Evolutionary conservation across 345 rosid genomes (phyloP), one percentile per base, ranked within the genome.

Genomic region (Laguncularia racemosa): DNA sequence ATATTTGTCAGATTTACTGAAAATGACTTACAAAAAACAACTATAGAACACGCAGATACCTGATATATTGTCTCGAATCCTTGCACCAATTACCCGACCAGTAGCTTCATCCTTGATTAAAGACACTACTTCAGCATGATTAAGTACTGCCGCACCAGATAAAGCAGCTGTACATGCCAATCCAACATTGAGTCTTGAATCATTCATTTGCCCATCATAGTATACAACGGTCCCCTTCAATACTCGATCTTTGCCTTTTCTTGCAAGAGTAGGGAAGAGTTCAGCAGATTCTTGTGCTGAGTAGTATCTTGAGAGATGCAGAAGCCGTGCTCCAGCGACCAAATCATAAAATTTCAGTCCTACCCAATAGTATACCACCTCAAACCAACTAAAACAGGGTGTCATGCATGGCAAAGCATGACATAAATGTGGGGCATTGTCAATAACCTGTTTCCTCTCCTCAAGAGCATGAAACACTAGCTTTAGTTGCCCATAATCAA

Each of bases 151-250:
- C 17, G 99, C 90, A 48, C 99, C 99, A 60, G 95, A 91, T 58
- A 93, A 56, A 0, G 97, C 91, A 58, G 99, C 96, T 69, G 91
- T 86, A 59, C 87, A 81, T 14, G 97, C 99, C 69, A 93, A 72
- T 60, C 85, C 89, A 54, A 93, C 90, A 66, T 93, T 93, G 47
- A 93, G 52, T 55, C 97, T 85, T 3, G 99, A 84, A 66, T 93
- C 99, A 80, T 93, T 93, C 99, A 93, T 93, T 70, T 93, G 99
- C 15, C 99, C 99, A 50, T 93, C 99, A 58, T 93, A 93, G 66
- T 93, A 93, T 45, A 93, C 99, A 69, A 93, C 97, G 0, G 97
- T 80, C 7, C 99, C 99, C 80, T 65, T 86, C 71, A 92, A 68
- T 65, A 28, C 86, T 71, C 68, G 80, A 60, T 76, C 79, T 26